Percentiles rank a stretch among this genome's conserved stretches.
These are phyloP conservation scores for bread wheat (Triticum aestivum) DNA, from an alignment of 176 grass and related monocot species.

Conservation along the genomic window IWGSC_CS_RefSeq_v2.1 NC_057800.1:47470773-47471272, in stretches of 20 bases:
- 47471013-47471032: conserved; percentile 50
- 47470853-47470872: conserved; percentile 51
- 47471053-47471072: conserved; percentile 57
- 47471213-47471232: too few relatives aligned
- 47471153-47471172: too few relatives aligned
- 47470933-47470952: conserved; percentile 56
- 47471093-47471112: neutral
- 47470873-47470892: conserved; percentile 82
- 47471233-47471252: too few relatives aligned
- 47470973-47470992: conserved; percentile 78
- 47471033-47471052: conserved; percentile 71
- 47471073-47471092: conserved; percentile 41
- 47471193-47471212: too few relatives aligned
- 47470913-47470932: conserved; percentile 72
- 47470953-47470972: conserved; percentile 44
- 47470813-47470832: too few relatives aligned
- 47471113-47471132: neutral
- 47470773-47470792: neutral
- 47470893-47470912: conserved; percentile 78
- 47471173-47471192: too few relatives aligned
- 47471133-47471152: too few relatives aligned
- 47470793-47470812: too few relatives aligned
- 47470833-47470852: neutral
- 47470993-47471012: conserved; percentile 47
- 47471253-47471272: too few relatives aligned